A percentile compares a stretch with the other conserved stretches of the same genome.
These are phyloP conservation scores for Candida ulmi DNA, from an alignment of 805 yeast genomes.

Conservation along the genomic window DNA sequence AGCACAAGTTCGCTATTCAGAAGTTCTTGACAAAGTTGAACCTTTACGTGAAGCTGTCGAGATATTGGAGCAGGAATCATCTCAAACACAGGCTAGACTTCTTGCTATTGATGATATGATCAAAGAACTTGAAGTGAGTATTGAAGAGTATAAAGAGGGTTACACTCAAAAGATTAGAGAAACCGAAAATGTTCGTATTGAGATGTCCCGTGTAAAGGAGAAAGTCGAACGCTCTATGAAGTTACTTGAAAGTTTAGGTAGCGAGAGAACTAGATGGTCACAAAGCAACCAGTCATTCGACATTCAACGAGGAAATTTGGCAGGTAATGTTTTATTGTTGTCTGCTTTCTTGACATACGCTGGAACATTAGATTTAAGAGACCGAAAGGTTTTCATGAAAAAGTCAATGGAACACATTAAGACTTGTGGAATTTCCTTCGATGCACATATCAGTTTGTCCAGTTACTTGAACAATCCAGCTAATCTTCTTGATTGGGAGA, in stretches of 20 bases:
- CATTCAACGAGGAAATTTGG: constrained; percentile 35
- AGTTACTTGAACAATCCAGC: constrained; percentile 34
- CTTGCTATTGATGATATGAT: constrained; percentile 81
- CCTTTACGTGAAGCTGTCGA: constrained; percentile 69
- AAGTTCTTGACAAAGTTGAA: constrained; percentile 62
- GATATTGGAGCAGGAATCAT: constrained; percentile 52
- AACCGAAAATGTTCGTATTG: constrained; percentile 66
- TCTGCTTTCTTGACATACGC: constrained; percentile 58
- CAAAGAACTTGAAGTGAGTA: constrained; percentile 60
- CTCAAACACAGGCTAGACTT: constrained; percentile 60
- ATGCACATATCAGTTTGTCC: constrained; percentile 27
- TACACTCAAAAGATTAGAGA: constrained; percentile 77
- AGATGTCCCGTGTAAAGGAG: constrained; percentile 55
- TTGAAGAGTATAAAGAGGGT: constrained; percentile 57
- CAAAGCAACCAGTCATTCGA: constrained; percentile 46
- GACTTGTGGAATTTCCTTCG: constrained; percentile 33
- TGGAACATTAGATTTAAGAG: constrained; percentile 51
- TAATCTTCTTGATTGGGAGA: constrained; percentile 46
- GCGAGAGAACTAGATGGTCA: constrained; percentile 76
- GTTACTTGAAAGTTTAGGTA: constrained; percentile 56
- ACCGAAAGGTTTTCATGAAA: constrained; percentile 31
- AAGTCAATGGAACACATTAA: constrained; percentile 33
- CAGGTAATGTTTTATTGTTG: constrained; percentile 62
- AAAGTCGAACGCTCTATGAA: constrained; percentile 59
- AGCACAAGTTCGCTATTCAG: constrained; percentile 79